Evolutionary conservation across 2,329 filamentous ascomycete species (phyloP), one percentile per base, ranked within the genome.

Genomic region (Neoarthrinium moseri): DNA sequence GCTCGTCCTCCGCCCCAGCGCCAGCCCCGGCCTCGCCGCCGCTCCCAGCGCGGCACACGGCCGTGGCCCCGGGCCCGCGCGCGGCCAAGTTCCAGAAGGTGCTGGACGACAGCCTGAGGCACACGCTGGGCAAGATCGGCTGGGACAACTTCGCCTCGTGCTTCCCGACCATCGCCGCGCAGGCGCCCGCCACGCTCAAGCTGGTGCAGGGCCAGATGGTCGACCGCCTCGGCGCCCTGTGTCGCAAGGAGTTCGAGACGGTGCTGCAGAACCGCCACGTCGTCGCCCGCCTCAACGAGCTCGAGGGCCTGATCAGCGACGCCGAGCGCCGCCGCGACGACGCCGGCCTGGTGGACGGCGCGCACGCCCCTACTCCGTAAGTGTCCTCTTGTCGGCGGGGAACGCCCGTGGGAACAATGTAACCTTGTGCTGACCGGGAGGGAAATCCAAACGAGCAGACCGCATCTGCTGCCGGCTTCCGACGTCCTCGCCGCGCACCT

Each of bases 161-260:
- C 64, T 86, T 82, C 60, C 81, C 82, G 34, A 81, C 76, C 17
- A 69, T 84, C n/a, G 73, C 78, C 15, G 59, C 64, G 30, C 66
- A 70, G 50, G 73, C 78, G 17, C 76, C 77, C 20, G 66, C 63
- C 6, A 71, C 76, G 29, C 67, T 85, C 55, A 68, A 67, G 51
- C 71, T 74, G 52, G 74, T 84, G 32, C 81, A 83, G 67, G 62
- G 64, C 43, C 76, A 79, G 58, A 80, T 85, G 76, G 74, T 81
- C 10, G 73, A 73, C 12, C 70, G 78, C 53, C 60, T 85, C 50
- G 68, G 70, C 18, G 68, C 71, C 51, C 73, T 81, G 49, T 83
- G 80, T 53, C 67, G 72, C 69, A 72, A 71, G 57, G 80, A 84
- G 60, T 85, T 85, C 58, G 73, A 76, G 17, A 68, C 65, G 15